A percentile compares a stretch with the other conserved stretches of the same genome.
phyloP scores from a whole-genome alignment of 805 yeast genomes.

The Ogataea methanolica region DNA sequence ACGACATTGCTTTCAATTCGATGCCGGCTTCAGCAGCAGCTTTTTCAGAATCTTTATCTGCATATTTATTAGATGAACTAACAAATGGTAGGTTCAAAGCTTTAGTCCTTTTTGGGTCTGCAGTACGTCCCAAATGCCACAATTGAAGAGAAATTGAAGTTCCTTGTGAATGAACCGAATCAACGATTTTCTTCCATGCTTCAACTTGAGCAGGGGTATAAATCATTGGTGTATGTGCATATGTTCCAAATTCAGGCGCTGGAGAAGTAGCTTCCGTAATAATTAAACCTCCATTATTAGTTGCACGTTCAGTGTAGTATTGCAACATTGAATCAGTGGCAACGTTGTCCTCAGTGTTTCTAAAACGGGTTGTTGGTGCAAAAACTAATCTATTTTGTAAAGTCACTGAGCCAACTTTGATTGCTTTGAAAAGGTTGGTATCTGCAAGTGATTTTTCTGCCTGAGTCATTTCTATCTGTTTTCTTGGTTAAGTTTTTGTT shows the following conservation, averaged over 20 bases:
- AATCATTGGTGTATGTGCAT: slow-evolving; percentile 44
- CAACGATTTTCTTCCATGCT: slow-evolving; percentile 46
- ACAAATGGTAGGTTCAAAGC: slow-evolving; percentile 33
- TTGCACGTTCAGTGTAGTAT: slow-evolving; percentile 56
- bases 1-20: slow-evolving; percentile 44
- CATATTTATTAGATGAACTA: slow-evolving; percentile 38
- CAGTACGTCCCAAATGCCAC: slow-evolving; percentile 45
- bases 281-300: slow-evolving; percentile 51
- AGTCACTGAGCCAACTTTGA: slow-evolving; percentile 36
- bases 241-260: slow-evolving; percentile 39
- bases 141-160: slow-evolving; percentile 45
- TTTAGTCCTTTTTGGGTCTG: slow-evolving; percentile 33
- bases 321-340: slow-evolving; percentile 48
- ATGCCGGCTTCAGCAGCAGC: slow-evolving; percentile 34
- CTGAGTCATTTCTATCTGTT: too few species aligned
- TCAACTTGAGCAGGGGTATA: slow-evolving; percentile 41
- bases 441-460: background rate
- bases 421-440: slow-evolving; percentile 33
- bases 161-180: slow-evolving; percentile 46
- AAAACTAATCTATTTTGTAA: slow-evolving; percentile 39
- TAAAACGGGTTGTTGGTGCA: slow-evolving; percentile 50
- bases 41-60: slow-evolving; percentile 30
- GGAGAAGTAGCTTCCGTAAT: slow-evolving; percentile 58
- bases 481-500: too few species aligned
- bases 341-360: slow-evolving; percentile 34